phyloP scores from a whole-genome alignment of 2,329 filamentous ascomycete genomes.

The Tolypocladium tropicale region DNA sequence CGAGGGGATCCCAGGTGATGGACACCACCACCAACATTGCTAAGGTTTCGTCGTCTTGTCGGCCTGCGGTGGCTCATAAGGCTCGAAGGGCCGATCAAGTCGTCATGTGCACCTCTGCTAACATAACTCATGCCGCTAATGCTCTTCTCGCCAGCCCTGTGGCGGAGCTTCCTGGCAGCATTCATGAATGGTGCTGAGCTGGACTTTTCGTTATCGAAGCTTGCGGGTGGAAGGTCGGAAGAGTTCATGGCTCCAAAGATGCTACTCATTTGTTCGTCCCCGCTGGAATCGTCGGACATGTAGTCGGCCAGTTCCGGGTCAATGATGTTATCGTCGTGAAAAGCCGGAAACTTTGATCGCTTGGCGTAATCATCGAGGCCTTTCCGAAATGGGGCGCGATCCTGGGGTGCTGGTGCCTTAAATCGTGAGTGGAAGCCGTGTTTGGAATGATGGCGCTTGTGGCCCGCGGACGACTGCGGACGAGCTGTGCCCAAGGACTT shows the following conservation, averaged over 20 bases:
- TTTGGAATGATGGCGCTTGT: slow-evolving; percentile 80
- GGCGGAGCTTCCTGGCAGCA: slow-evolving; percentile 64
- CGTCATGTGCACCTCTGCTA: slow-evolving; percentile 55
- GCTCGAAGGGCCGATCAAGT: slow-evolving; percentile 44
- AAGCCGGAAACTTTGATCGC: slow-evolving; percentile 69
- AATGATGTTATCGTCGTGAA: slow-evolving; percentile 97
- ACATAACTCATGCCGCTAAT: slow-evolving; percentile 59
- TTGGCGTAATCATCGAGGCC: slow-evolving; percentile 56
- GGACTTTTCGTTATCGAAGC: slow-evolving; percentile 63
- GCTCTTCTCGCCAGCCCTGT: slow-evolving; percentile 65
- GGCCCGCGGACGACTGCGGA: slow-evolving; percentile 62
- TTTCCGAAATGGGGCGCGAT: slow-evolving; percentile 80
- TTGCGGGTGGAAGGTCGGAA: slow-evolving; percentile 51
- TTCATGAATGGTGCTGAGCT: slow-evolving; percentile 64
- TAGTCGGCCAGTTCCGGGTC: slow-evolving; percentile 92
- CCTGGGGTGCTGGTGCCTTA: slow-evolving; percentile 55
- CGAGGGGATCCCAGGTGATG: slow-evolving; percentile 66
- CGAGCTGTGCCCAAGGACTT: slow-evolving; percentile 60
- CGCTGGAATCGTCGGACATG: slow-evolving; percentile 91
- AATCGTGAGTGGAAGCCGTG: slow-evolving; percentile 73
- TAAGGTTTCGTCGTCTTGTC: slow-evolving; percentile 69
- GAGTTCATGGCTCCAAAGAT: slow-evolving; percentile 70
- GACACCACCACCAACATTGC: slow-evolving; percentile 62
- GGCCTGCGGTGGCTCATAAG: slow-evolving; percentile 51
- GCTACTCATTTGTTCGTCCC: slow-evolving; percentile 81